Evolutionary conservation across 1,284 basidiomycete genomes (phyloP), one percentile per base, ranked within the genome.

Genomic region (Melampsora americana): DNA sequence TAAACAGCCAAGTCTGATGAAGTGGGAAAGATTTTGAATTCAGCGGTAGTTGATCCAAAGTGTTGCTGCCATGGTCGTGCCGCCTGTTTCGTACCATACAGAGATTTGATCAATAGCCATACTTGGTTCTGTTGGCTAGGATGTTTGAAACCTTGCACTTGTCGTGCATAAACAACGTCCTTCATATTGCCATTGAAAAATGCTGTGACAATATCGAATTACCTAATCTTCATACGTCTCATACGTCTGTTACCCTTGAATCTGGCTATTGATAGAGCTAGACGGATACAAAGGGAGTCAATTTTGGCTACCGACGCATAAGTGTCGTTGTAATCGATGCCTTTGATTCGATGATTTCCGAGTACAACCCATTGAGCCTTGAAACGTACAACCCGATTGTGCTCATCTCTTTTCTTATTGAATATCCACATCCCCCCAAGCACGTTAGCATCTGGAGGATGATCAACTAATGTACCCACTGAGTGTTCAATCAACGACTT

Each of bases 351-450:
- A 39, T 65, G 61, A 35, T 65, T 72, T n/a, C 69, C 69, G 7
- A 72, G 42, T 2, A 60, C 44, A 1, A 71, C 61, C 60, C 61
- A 72, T 30, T 28, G 23, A 28, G 69, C 69, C 30, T 72, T 72
- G 28, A 62, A 61, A 18, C 46, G 7, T 11, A 48, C 20, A 12
- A 72, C 61, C 18, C 62, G 26, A 50, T 53, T 39, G n/a, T 46
- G 39, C 62, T 72, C 61, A 39, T 72, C 62, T n/a, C 44, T n/a
- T n/a, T 72, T 72, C 14, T 39, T 12, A 9, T 26, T 62, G 3
- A 72, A 26, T 2, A 50, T 62, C 69, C 69, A 72, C 61, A 72
- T 72, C 23, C 69, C 69, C 16, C 69, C 69, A 46, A 71, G 46
- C 16, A 71, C 32, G 42, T 71, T 64, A 11, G 46, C 59, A 48